Conservation (phyloP, 2,329 filamentous ascomycete genomes). For the Stromatinia cepivora region DNA sequence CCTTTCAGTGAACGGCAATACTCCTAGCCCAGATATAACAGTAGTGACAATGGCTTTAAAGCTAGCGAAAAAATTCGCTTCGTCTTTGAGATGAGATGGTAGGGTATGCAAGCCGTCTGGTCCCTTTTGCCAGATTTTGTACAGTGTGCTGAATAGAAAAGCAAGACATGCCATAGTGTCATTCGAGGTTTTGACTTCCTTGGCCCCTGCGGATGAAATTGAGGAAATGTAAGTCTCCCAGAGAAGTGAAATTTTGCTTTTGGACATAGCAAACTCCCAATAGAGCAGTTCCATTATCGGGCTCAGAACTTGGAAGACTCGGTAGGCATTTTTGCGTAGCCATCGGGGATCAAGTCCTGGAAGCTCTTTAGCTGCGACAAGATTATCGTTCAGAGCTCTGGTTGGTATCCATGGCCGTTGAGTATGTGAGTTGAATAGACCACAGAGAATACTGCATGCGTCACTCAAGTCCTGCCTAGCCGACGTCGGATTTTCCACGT, state of each 20-base stretch:
- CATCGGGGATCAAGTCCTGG: slow-evolving; percentile 82
- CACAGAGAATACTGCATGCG: slow-evolving; percentile 69
- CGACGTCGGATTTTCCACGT: slow-evolving; percentile 41
- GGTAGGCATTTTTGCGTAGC: slow-evolving; percentile 70
- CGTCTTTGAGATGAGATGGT: slow-evolving; percentile 23
- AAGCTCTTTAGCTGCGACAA: slow-evolving; percentile 64
- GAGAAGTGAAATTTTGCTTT: slow-evolving; percentile 55
- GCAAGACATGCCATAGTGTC: slow-evolving; percentile 82
- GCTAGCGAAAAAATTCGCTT: slow-evolving; percentile 54
- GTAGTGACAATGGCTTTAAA: slow-evolving; percentile 53
- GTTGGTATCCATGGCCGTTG: slow-evolving; percentile 71
- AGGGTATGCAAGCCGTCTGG: slow-evolving; percentile 39
- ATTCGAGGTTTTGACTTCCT: slow-evolving; percentile 85
- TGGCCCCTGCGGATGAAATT: slow-evolving; percentile 67
- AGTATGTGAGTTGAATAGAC: slow-evolving; percentile 61
- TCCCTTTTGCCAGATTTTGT: slow-evolving; percentile 65
- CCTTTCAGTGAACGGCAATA: slow-evolving; percentile 64
- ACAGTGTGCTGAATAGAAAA: slow-evolving; percentile 66
- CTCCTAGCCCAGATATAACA: slow-evolving; percentile 54
- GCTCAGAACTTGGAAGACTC: slow-evolving; percentile 62
- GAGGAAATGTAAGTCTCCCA: slow-evolving; percentile 64
- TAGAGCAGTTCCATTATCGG: slow-evolving; percentile 63
- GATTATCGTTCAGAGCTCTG: slow-evolving; percentile 60
- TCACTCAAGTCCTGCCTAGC: slow-evolving; percentile 54
- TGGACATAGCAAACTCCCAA: slow-evolving; percentile 59